These are phyloP conservation scores for Gyrodon lividus DNA, from an alignment of 768 basidiomycete species.

Conservation along the genomic window DNA sequence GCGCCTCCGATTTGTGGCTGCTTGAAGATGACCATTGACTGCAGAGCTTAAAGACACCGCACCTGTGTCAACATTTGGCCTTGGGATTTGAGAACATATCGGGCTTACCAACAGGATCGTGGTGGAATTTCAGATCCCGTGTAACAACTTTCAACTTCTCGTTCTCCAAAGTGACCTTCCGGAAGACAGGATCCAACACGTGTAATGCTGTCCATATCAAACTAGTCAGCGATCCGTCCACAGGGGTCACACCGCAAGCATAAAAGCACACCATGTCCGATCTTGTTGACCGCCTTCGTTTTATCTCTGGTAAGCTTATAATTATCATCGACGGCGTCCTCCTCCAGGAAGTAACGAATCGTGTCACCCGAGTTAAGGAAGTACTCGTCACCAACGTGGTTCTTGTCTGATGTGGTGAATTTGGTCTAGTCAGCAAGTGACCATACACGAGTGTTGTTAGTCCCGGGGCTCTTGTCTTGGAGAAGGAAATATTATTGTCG, in stretches of 20 bases:
- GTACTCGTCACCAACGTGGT: conserved; percentile 89
- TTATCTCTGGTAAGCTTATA: conserved; percentile 74
- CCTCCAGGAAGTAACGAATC: conserved; percentile 93
- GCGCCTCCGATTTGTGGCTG: conserved; percentile 91
- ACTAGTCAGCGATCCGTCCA: not conserved
- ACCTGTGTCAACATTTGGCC: not conserved
- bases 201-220: conserved; percentile 61
- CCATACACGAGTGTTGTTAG: not conserved
- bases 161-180: conserved; percentile 78
- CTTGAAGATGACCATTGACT: conserved; percentile 96
- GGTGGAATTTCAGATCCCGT: conserved; percentile 77
- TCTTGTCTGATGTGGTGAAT: conserved; percentile 76
- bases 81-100: not conserved
- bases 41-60: conserved; percentile 53
- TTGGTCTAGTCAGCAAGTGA: conserved; percentile 57
- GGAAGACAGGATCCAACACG: conserved; percentile 79
- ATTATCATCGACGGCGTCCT: conserved; percentile 69
- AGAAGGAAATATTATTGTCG: not conserved
- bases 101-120: conserved; percentile 73
- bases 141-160: conserved; percentile 66
- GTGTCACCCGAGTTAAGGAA: conserved; percentile 92
- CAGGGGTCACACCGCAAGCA: not conserved
- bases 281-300: conserved; percentile 89
- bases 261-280: conserved; percentile 68
- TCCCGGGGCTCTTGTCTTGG: not conserved